Percentiles rank a stretch among this genome's conserved stretches.
phyloP scores from a whole-genome alignment of 2,329 filamentous ascomycete genomes.

The Geosmithia putterillii region DNA sequence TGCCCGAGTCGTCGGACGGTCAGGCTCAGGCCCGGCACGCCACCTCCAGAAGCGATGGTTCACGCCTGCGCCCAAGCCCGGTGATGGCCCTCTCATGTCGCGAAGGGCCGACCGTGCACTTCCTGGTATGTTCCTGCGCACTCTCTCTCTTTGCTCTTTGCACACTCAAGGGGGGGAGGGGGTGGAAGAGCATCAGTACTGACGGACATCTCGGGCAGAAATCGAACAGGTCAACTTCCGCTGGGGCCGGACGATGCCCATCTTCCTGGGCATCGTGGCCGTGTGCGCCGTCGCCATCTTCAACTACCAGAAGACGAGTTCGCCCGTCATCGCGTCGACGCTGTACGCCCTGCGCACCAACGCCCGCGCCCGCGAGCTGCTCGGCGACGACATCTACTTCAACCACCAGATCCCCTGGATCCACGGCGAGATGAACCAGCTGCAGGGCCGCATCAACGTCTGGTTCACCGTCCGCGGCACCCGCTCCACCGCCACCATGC shows the following conservation, averaged over 20 bases:
- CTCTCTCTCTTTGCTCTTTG: background rate
- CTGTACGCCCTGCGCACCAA: constrained; percentile 87
- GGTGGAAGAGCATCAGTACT: background rate
- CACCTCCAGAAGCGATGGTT: constrained; percentile 30
- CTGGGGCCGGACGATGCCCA: constrained; percentile 64
- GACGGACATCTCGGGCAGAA: constrained; percentile 16
- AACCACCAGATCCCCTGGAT: constrained; percentile 72
- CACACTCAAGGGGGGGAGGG: background rate
- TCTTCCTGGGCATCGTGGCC: constrained; percentile 65
- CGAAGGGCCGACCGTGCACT: constrained; percentile 54
- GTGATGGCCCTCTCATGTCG: constrained; percentile 53
- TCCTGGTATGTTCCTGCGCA: constrained; percentile 32
- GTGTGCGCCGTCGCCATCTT: constrained; percentile 76
- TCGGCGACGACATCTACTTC: constrained; percentile 85
- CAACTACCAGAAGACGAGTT: constrained; percentile 97
- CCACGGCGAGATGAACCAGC: constrained; percentile 77
- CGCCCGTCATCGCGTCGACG: constrained; percentile 72
- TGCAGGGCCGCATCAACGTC: constrained; percentile 85
- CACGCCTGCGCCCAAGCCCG: constrained; percentile 42
- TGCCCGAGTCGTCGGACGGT: background rate
- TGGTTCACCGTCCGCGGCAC: constrained; percentile 77
- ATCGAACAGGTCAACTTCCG: constrained; percentile 33
- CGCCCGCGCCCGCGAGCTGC: constrained; percentile 55
- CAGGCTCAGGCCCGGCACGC: background rate
- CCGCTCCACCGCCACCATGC: constrained; percentile 57